These are phyloP conservation scores for Neostapfia colusana DNA, from an alignment of 176 grass and related monocot species.

Conservation along the genomic window DNA sequence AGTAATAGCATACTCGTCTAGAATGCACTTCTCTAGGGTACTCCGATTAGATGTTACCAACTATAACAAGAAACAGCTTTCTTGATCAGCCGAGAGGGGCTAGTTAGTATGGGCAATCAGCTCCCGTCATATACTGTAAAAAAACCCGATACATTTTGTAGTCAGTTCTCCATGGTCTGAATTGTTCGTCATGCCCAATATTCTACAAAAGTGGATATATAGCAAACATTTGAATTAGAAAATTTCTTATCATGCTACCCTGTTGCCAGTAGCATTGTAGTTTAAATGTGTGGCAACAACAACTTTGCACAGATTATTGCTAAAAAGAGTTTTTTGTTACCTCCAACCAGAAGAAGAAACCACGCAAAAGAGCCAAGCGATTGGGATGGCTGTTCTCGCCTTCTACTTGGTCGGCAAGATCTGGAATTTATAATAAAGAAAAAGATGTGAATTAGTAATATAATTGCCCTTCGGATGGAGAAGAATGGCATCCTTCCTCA, in stretches of 20 bases:
- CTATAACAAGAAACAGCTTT: neutral
- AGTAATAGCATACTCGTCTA: neutral
- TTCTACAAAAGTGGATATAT: slow-evolving; percentile 47
- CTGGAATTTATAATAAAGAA: slow-evolving; percentile 39
- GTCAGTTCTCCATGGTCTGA: slow-evolving; percentile 52
- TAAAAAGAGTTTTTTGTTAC: no score
- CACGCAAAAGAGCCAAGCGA: slow-evolving; percentile 67
- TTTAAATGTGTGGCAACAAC: slow-evolving; percentile 6
- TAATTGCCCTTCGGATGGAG: neutral
- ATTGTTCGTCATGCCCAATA: slow-evolving; percentile 48
- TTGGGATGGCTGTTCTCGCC: slow-evolving; percentile 33
- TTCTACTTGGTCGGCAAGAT: slow-evolving; percentile 47
- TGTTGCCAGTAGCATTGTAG: no score
- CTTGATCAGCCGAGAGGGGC: neutral
- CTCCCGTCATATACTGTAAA: neutral
- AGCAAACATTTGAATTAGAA: slow-evolving; percentile 25
- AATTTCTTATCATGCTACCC: neutral
- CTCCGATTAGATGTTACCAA: neutral
- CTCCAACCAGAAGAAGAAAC: slow-evolving; percentile 76
- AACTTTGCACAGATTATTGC: slow-evolving; percentile 6
- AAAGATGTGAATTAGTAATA: slow-evolving; percentile 12
- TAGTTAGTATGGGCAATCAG: slow-evolving; percentile 12
- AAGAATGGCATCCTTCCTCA: slow-evolving; percentile 18
- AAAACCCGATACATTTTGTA: slow-evolving; percentile 30
- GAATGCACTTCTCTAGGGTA: no score